Evolutionary conservation across 1,284 basidiomycete genomes (phyloP), one percentile per base, ranked within the genome.

Genomic region (Ganoderma sinense): DNA sequence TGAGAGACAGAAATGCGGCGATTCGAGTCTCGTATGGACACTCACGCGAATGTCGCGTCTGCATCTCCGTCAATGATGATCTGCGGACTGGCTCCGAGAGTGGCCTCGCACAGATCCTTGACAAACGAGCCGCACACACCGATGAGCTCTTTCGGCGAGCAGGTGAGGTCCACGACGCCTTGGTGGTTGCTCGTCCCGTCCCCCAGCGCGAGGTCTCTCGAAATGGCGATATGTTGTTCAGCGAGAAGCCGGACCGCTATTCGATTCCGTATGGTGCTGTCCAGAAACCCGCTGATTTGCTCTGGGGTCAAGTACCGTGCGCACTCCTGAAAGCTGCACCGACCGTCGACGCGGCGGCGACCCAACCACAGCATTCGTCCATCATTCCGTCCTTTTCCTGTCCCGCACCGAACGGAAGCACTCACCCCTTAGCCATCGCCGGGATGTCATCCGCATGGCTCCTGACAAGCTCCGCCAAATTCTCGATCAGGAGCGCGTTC

Each of bases 241-340:
- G 95, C 96, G 73, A 97, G 96, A 65, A 97, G 84, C 23, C 96
- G 91, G 39, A 97, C 91, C 40, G 94, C 94, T 68, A 97, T 96
- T 56, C 96, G 90, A 75, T 91, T 95, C 40, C 92, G 91, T 76
- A 97, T 96, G 23, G 94, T 91, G 31, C 90, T 90, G 77, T 97
- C 93, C 40, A 97, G 82, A 79, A 97, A 97, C 62, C 86, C 84
- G 76, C 88, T 91, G 70, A 96, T 91, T 74, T 94, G 89, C 29
- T 86, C 85, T 1, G 93, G 87, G 8, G 93, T 90, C 86, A 97
- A 92, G 81, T 97, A 97, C 68, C 89, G 87, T 62, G 89, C 85
- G 74, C 92, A 94, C 82, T 97, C 96, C 75, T 95, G 93, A 78
- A 97, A 97, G 51, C 95, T 95, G 77, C 13, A 43, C 6, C 36